These are phyloP conservation scores for Candida suzukii DNA, from an alignment of 805 yeast species.

Conservation along the genomic window DNA sequence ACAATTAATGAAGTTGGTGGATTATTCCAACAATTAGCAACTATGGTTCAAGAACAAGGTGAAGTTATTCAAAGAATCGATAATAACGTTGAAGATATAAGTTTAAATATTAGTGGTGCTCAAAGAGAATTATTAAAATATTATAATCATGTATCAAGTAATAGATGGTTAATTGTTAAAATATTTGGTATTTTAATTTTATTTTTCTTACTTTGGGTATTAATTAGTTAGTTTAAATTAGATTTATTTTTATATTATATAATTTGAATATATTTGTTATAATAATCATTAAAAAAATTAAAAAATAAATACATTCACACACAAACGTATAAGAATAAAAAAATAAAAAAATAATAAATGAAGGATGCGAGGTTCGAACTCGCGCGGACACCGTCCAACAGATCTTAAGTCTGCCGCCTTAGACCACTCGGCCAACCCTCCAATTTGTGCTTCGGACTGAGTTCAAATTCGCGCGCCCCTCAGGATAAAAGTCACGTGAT, in stretches of 20 bases:
- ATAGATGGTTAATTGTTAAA: conserved; percentile 87
- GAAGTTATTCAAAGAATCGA: conserved; percentile 95
- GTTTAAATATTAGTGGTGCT: conserved; percentile 85
- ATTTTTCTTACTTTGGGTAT: conserved; percentile 71
- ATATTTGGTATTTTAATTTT: conserved; percentile 81
- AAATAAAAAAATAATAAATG: neutral
- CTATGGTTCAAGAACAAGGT: conserved; percentile 97
- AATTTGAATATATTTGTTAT: too few relatives aligned
- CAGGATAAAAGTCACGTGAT: too few relatives aligned
- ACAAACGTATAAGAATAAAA: neutral
- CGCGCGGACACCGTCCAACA: conserved; percentile 3
- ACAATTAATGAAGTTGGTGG: conserved; percentile 96
- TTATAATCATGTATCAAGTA: conserved; percentile 79
- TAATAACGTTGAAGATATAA: conserved; percentile 88
- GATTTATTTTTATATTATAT: too few relatives aligned
- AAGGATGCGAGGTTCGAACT: conserved; percentile 3
- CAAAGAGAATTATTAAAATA: conserved; percentile 89
- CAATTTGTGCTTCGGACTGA: neutral
- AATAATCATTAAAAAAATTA: too few relatives aligned
- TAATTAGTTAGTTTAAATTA: conserved; percentile 61
- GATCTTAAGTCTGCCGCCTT: conserved; percentile 4
- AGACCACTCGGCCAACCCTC: conserved; percentile 4
- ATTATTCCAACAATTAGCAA: conserved; percentile 87
- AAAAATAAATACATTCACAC: too few relatives aligned
- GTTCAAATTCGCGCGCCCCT: too few relatives aligned